These are phyloP conservation scores for Dothistroma septosporum DNA, from an alignment of 2,329 filamentous ascomycete genomes.

Conservation along the genomic window DNA sequence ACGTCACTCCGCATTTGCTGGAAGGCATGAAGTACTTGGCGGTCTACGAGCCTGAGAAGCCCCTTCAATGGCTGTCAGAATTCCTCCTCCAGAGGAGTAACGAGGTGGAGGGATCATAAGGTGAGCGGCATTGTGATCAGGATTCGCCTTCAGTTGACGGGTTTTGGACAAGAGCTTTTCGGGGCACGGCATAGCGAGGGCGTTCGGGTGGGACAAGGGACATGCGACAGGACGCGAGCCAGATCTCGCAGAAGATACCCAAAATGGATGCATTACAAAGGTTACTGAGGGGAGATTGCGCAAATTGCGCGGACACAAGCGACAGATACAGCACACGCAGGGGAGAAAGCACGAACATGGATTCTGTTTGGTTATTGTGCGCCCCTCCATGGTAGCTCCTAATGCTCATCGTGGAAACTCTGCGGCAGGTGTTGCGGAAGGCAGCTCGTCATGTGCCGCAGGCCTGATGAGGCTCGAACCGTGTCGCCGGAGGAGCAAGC, in stretches of 20 bases:
- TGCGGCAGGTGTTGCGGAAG: not conserved
- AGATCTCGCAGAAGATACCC: slow-evolving; percentile 6
- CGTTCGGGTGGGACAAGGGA: not conserved
- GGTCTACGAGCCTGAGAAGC: slow-evolving; percentile 50
- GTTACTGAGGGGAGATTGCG: not conserved
- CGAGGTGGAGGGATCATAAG: slow-evolving; percentile 43
- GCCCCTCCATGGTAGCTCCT: not conserved
- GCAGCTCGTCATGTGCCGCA: not conserved
- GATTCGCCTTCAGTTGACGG: not conserved
- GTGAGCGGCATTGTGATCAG: not conserved
- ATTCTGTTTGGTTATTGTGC: not conserved
- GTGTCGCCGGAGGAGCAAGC: not conserved
- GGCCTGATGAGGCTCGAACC: not conserved
- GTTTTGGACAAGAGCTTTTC: not conserved
- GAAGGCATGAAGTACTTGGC: slow-evolving; percentile 52
- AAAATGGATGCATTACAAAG: not conserved
- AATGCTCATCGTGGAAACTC: not conserved
- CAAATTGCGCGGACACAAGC: not conserved
- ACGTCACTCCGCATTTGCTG: slow-evolving; percentile 49
- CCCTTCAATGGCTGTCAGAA: slow-evolving; percentile 47
- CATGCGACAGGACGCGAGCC: slow-evolving; percentile 1
- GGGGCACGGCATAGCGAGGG: slow-evolving; percentile 1
- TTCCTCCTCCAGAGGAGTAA: slow-evolving; percentile 46
- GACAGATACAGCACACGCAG: not conserved
- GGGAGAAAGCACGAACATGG: slow-evolving; percentile 2